These are phyloP conservation scores for Margaritispora aquatica DNA, from an alignment of 495 filamentous ascomycete genomes.

Conservation along the genomic window DNA sequence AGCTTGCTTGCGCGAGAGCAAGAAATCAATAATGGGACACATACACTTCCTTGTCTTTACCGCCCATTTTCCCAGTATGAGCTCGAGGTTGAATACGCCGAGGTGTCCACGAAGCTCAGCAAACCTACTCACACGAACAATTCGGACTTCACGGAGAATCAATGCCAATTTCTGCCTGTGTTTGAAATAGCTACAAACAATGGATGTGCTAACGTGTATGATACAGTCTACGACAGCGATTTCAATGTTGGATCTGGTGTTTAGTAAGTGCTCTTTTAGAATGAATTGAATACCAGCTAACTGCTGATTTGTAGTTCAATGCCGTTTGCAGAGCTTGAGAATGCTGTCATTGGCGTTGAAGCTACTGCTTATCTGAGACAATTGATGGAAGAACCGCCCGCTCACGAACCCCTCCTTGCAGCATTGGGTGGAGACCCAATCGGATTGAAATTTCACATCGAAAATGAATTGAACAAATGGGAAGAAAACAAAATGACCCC, in stretches of 20 bases:
- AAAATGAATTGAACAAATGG: constrained; percentile 66
- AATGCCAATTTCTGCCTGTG: no score
- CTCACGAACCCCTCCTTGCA: constrained; percentile 78
- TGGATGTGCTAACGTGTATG: not conserved
- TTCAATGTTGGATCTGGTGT: not conserved
- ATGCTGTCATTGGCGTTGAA: constrained; percentile 54
- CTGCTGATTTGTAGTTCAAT: not conserved
- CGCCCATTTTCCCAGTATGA: no score
- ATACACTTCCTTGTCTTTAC: no score
- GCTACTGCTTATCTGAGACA: constrained; percentile 80
- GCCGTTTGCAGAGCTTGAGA: constrained; percentile 13
- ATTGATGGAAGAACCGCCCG: constrained; percentile 58
- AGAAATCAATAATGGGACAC: no score
- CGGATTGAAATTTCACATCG: constrained; percentile 61
- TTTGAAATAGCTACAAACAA: not conserved
- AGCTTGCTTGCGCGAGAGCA: no score
- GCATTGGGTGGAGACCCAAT: constrained; percentile 89
- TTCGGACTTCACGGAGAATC: no score
- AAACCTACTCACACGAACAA: no score
- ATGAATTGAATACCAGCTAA: not conserved
- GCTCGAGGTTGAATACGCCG: no score
- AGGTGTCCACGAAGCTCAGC: no score
- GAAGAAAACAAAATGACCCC: constrained; percentile 56
- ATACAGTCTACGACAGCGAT: constrained; percentile 1
- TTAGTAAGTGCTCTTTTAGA: not conserved